Percentiles rank a stretch among this genome's conserved stretches.
Conservation (phyloP, 306 rosid species). For the Glycine latifolia region DNA sequence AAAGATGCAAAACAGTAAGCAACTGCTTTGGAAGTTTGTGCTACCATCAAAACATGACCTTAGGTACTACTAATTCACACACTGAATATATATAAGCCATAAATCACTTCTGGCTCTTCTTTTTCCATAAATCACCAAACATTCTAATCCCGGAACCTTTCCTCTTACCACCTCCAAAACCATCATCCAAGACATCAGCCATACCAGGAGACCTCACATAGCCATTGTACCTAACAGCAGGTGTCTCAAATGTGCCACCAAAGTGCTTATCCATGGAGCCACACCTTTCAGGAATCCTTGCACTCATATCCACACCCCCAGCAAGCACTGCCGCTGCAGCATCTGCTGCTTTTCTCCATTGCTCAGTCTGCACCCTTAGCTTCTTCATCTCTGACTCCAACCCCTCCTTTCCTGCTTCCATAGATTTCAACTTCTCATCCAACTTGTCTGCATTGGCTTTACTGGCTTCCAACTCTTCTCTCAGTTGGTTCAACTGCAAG, state of each 20-base stretch:
- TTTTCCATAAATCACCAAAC: constrained; percentile 92
- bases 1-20: constrained; percentile 59
- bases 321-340: constrained; percentile 91
- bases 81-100: background rate
- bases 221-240: constrained; percentile 66
- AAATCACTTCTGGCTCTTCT: constrained; percentile 74
- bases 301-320: constrained; percentile 71
- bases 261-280: constrained; percentile 92
- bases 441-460: constrained; percentile 52
- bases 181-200: constrained; percentile 71
- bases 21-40: constrained; percentile 52
- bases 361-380: constrained; percentile 85
- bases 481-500: constrained; percentile 52
- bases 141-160: constrained; percentile 81
- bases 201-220: constrained; percentile 75
- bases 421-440: constrained; percentile 60
- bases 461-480: constrained; percentile 65
- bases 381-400: constrained; percentile 83
- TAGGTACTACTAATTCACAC: constrained; percentile 23
- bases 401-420: constrained; percentile 65
- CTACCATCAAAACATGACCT: constrained; percentile 43
- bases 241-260: constrained; percentile 63
- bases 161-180: constrained; percentile 70
- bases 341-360: constrained; percentile 93
- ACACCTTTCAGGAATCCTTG: constrained; percentile 76